Evolutionary conservation across 208 protist genomes (phyloP).

Genomic region (Wallacemonas rigidus): DNA sequence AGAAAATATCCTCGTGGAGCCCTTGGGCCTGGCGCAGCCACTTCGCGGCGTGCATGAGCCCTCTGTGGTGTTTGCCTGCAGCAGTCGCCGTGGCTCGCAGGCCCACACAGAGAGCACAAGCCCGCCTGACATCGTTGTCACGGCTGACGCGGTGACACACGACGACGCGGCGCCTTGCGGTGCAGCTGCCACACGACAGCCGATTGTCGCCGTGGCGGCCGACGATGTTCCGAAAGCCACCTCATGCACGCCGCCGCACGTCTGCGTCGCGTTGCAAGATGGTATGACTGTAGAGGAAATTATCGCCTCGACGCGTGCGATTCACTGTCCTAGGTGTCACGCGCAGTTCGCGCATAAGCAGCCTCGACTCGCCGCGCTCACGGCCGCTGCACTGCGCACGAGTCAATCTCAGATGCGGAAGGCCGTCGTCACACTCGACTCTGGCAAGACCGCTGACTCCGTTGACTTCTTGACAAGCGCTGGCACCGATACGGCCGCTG

Average conservation of each 20-base stretch:
- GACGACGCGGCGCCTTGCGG: no score
- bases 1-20: constrained; percentile 72
- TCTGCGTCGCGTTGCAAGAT: constrained; percentile 11
- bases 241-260: not conserved
- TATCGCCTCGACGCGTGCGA: constrained; percentile 6
- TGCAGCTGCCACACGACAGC: no score
- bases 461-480: not conserved
- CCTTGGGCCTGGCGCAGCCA: constrained; percentile 30
- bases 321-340: constrained; percentile 13
- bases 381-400: not conserved
- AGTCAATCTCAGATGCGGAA: not conserved
- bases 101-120: no score
- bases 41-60: constrained; percentile 23
- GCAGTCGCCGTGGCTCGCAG: not conserved
- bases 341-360: constrained; percentile 2
- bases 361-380: constrained; percentile 2
- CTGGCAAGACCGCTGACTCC: not conserved
- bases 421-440: not conserved
- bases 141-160: no score
- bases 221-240: no score
- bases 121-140: no score
- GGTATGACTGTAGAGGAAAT: constrained; percentile 16
- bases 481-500: constrained; percentile 2
- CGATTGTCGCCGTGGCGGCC: no score
- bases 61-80: not conserved